Conservation (phyloP, 1,284 basidiomycete species). For the Omphalotus olearius region DNA sequence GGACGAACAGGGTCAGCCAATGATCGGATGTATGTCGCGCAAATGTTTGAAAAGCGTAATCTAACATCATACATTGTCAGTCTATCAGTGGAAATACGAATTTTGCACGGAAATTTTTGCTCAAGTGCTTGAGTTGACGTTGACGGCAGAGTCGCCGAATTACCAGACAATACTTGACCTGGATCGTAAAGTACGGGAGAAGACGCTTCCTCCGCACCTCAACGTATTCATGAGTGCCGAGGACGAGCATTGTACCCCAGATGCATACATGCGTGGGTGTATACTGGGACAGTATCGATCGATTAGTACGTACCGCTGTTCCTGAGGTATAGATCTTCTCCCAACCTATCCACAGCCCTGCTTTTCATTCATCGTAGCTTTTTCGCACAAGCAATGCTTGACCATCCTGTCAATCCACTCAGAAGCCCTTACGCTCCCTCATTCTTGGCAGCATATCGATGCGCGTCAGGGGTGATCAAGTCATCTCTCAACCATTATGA, state of each 20-base stretch:
- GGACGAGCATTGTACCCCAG: conserved; percentile 46
- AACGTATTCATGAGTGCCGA: conserved; percentile 43
- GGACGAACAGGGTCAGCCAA: conserved; percentile 42
- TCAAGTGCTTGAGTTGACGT: conserved; percentile 43
- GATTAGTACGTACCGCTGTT: conserved; percentile 30
- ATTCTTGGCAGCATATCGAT: conserved; percentile 58
- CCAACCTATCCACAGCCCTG: conserved; percentile 32
- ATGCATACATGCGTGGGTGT: conserved; percentile 43
- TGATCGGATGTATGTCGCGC: conserved; percentile 40
- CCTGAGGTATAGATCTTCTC: not conserved
- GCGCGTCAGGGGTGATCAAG: conserved; percentile 56
- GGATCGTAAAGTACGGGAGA: conserved; percentile 55
- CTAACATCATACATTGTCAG: conserved; percentile 20
- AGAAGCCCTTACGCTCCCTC: conserved; percentile 61
- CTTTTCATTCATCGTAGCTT: conserved; percentile 57
- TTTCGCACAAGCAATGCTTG: conserved; percentile 59
- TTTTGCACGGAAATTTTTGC: conserved; percentile 47
- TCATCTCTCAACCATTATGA: conserved; percentile 45
- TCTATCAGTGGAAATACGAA: conserved; percentile 43
- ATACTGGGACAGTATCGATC: conserved; percentile 49
- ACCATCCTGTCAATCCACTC: conserved; percentile 55
- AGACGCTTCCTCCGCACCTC: conserved; percentile 44
- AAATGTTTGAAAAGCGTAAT: not conserved
- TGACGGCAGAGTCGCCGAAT: conserved; percentile 45
- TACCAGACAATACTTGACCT: conserved; percentile 54